Evolutionary conservation across 768 basidiomycete genomes (phyloP).

Genomic region (Asterophora lycoperdoides): DNA sequence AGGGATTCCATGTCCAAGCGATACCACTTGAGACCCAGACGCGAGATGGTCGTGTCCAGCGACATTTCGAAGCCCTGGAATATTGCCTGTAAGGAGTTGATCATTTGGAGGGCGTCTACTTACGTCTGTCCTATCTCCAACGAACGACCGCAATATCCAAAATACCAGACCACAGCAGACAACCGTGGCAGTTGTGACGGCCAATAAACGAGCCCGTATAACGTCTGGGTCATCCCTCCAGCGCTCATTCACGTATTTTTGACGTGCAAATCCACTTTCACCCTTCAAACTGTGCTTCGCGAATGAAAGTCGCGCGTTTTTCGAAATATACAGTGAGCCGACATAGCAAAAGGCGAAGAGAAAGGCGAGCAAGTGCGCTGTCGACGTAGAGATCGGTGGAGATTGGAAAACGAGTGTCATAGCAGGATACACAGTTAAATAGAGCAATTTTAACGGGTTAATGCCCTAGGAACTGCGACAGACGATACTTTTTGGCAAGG

Average conservation of each 20-base stretch:
- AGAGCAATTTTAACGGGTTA: neutral
- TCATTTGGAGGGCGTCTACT: conserved; percentile 3
- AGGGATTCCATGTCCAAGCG: conserved; percentile 13
- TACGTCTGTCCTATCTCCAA: conserved; percentile 21
- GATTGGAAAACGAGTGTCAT: conserved; percentile 24
- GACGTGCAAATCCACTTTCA: conserved; percentile 24
- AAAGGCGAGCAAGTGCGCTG: conserved; percentile 53
- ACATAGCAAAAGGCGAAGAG: conserved; percentile 69
- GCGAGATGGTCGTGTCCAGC: conserved; percentile 28
- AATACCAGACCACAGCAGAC: conserved; percentile 52
- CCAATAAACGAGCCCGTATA: conserved; percentile 71
- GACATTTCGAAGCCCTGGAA: conserved; percentile 17
- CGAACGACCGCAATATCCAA: conserved; percentile 31
- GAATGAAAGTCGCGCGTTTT: conserved; percentile 55
- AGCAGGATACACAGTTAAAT: too few relatives aligned
- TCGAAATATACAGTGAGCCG: conserved; percentile 76
- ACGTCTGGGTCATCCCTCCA: conserved; percentile 84
- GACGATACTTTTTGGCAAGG: conserved; percentile 1
- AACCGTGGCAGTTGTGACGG: conserved; percentile 61
- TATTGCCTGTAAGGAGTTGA: neutral
- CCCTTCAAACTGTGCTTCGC: conserved; percentile 25
- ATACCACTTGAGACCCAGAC: conserved; percentile 36
- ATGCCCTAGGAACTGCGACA: neutral
- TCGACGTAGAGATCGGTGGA: conserved; percentile 27
- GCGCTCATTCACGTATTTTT: conserved; percentile 34